phyloP scores from a whole-genome alignment of 495 filamentous ascomycete species.

The Recurvomyces mirabilis region DNA sequence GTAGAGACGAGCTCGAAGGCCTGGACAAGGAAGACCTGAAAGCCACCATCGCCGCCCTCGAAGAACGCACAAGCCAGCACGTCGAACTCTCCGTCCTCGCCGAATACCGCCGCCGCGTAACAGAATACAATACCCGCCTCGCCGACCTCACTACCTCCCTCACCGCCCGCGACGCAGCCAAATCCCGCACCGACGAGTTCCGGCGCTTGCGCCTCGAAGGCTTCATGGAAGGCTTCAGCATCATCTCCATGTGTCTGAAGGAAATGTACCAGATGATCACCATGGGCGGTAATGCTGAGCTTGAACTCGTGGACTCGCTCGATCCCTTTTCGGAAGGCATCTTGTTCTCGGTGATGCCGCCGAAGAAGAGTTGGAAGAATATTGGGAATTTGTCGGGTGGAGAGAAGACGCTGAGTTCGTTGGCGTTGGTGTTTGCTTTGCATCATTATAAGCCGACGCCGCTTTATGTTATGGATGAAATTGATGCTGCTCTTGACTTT shows the following conservation, averaged over 20 bases:
- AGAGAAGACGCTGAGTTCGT: slow-evolving; percentile 89
- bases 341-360: slow-evolving; percentile 93
- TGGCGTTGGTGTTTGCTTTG: slow-evolving; percentile 91
- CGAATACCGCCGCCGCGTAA: slow-evolving; percentile 82
- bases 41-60: slow-evolving; percentile 74
- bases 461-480: slow-evolving; percentile 98
- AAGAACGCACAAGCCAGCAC: slow-evolving; percentile 84
- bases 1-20: slow-evolving; percentile 81
- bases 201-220: slow-evolving; percentile 81
- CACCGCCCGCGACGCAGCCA: slow-evolving; percentile 65
- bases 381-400: slow-evolving; percentile 89
- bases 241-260: slow-evolving; percentile 89
- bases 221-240: slow-evolving; percentile 96
- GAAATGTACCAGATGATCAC: slow-evolving; percentile 99
- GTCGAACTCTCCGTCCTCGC: slow-evolving; percentile 85
- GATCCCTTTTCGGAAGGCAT: slow-evolving; percentile 98
- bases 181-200: slow-evolving; percentile 81
- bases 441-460: slow-evolving; percentile 98
- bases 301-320: slow-evolving; percentile 88
- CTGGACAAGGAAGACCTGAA: slow-evolving; percentile 84
- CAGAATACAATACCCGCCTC: slow-evolving; percentile 73
- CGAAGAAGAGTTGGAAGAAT: slow-evolving; percentile 99
- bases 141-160: slow-evolving; percentile 70
- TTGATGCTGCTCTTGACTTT: slow-evolving; percentile 96
- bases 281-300: slow-evolving; percentile 96